Percentiles rank a stretch among this genome's conserved stretches.
phyloP scores from a whole-genome alignment of 1,284 basidiomycete genomes.

The Cutaneotrichosporon sp. region DNA sequence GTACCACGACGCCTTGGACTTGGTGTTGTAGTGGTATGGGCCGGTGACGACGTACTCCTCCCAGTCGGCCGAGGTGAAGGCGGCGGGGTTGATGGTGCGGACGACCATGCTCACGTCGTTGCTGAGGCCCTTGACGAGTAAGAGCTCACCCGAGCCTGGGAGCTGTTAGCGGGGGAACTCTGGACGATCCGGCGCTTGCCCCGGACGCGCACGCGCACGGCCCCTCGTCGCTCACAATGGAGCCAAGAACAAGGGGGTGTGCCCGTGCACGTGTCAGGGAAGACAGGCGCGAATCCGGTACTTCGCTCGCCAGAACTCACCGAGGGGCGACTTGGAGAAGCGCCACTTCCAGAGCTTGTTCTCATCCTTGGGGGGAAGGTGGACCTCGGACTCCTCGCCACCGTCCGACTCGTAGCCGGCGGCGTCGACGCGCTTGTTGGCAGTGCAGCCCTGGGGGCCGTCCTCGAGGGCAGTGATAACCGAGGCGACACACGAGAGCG shows the following conservation, averaged over 20 bases:
- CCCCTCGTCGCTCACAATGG: background rate
- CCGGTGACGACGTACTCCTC: constrained; percentile 52
- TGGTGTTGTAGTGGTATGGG: constrained; percentile 53
- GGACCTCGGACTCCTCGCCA: constrained; percentile 39
- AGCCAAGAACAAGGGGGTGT: no score
- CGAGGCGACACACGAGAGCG: constrained; percentile 45
- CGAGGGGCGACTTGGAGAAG: constrained; percentile 54
- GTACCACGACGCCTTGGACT: constrained; percentile 55
- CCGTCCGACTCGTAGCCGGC: constrained; percentile 54
- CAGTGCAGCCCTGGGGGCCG: constrained; percentile 32
- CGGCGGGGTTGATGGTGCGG: constrained; percentile 52
- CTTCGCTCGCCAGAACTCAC: constrained; percentile 29
- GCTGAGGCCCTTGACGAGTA: constrained; percentile 42
- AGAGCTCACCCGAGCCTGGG: constrained; percentile 55
- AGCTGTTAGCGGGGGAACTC: background rate
- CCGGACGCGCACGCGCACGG: background rate
- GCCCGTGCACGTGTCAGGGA: background rate
- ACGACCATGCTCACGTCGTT: constrained; percentile 51
- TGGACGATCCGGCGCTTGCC: background rate
- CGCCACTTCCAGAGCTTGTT: constrained; percentile 48
- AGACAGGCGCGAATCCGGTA: background rate
- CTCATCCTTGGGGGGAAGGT: constrained; percentile 29
- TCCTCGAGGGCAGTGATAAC: constrained; percentile 50
- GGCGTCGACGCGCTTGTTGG: constrained; percentile 32
- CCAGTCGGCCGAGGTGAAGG: constrained; percentile 52